These are phyloP conservation scores for Abrus precatorius DNA, from an alignment of 306 rosid genomes.

Conservation along the genomic window DNA sequence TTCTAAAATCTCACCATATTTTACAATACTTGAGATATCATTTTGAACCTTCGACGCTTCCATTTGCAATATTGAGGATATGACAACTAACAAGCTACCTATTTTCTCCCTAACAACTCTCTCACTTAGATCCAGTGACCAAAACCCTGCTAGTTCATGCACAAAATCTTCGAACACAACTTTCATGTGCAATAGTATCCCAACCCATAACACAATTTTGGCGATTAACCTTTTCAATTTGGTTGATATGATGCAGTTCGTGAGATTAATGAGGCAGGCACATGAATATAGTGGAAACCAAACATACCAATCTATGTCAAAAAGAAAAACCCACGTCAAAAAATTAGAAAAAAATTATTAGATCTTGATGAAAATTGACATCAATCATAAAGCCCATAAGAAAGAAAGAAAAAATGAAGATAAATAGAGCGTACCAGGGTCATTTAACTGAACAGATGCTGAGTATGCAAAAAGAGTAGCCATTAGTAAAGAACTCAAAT, in stretches of 20 bases:
- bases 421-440: constrained; percentile 49
- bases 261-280: constrained; percentile 62
- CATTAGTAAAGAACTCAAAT: constrained; percentile 60
- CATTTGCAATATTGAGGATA: constrained; percentile 61
- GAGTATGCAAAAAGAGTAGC: constrained; percentile 75
- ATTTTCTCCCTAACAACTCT: constrained; percentile 73
- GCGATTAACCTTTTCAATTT: constrained; percentile 46
- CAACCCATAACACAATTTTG: constrained; percentile 52
- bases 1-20: constrained; percentile 57
- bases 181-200: constrained; percentile 54
- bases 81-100: constrained; percentile 65
- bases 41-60: constrained; percentile 45
- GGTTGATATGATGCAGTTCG: constrained; percentile 52
- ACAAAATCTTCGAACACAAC: constrained; percentile 58
- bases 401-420: neutral
- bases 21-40: constrained; percentile 45
- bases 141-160: constrained; percentile 56
- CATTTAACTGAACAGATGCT: constrained; percentile 74
- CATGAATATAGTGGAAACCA: constrained; percentile 77
- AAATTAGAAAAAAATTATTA: neutral
- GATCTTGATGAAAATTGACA: neutral
- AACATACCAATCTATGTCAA: constrained; percentile 72
- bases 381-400: neutral
- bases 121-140: constrained; percentile 70
- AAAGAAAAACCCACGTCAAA: neutral